Evolutionary conservation across 805 yeast species (phyloP), one percentile per base, ranked within the genome.

Genomic region (Sugiyamaella chiloensis): DNA sequence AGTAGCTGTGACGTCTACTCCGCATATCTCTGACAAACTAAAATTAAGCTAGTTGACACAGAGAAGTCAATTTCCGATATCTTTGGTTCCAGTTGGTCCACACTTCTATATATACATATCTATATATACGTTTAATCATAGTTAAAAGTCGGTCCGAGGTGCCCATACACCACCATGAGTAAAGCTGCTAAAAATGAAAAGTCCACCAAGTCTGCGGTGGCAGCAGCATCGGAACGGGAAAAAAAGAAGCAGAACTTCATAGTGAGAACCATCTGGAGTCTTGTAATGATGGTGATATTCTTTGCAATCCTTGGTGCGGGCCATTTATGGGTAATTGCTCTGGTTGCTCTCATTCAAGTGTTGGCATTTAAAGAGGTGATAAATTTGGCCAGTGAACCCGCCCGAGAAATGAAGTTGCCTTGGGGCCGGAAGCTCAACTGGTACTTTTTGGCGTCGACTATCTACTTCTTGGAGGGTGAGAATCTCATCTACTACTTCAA

Each of bases 321-420:
- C 35, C 98, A 90, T 62, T 70, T 85, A 46, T 81, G 89, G 73
- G 78, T 89, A 45, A 85, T 90, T 50, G 64, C 78, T 4, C 71
- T 87, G 50, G 88, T 91, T 42, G 70, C 85, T 35, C 59, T 81
- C 5, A 77, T 88, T 50, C 96, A 93, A 67, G 73, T 86, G 24
- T 75, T 89, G 47, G 87, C 95, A 3, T 93, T 89, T 68, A 88
- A 81, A 60, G 99, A 93, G 68, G 88, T 93, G 62, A 91, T 93
- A 55, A 79, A 84, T 31, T 74, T 85, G 55, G 91, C 96, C 12
- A 76, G 93, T 19, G 87, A 83, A 55, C 90, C 96, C 1, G 85
- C 91, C 16, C 74, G 85, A 56, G 90, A 86, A 60, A 85, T 83
- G 63, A 86, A 87, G 48, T 70, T 93, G 58, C 95, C 95, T 19